Evolutionary conservation across 768 basidiomycete species (phyloP).

Genomic region (Ephemerocybe angulata): DNA sequence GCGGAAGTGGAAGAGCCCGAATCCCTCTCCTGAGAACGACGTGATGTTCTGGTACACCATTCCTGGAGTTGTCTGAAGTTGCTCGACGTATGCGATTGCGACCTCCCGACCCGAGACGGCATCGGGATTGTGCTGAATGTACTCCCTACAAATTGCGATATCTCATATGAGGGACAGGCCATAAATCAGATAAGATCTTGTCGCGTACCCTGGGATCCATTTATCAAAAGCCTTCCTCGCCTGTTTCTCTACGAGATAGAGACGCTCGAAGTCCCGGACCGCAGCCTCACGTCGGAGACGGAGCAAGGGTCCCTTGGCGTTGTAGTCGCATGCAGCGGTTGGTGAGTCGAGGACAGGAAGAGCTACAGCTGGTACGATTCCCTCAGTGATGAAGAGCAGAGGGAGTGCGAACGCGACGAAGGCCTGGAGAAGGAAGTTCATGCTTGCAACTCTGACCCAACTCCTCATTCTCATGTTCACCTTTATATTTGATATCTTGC

Average conservation of each 20-base stretch:
- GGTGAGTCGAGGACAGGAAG: not conserved
- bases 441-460: too few relatives aligned
- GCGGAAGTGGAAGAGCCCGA: conserved; percentile 7
- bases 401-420: not conserved
- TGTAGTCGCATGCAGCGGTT: conserved; percentile 1
- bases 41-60: conserved; percentile 7
- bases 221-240: conserved; percentile 8
- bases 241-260: conserved; percentile 7
- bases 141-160: not conserved
- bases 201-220: conserved; percentile 8
- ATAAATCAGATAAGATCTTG: too few relatives aligned
- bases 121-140: conserved; percentile 12
- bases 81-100: conserved; percentile 5
- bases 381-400: too few relatives aligned
- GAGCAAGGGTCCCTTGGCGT: conserved; percentile 3
- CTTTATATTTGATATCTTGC: too few relatives aligned
- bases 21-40: conserved; percentile 2
- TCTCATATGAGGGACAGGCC: not conserved
- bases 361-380: too few relatives aligned
- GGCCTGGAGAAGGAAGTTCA: not conserved
- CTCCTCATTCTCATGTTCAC: too few relatives aligned
- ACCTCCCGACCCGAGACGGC: conserved; percentile 6
- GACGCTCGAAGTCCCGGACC: conserved; percentile 3
- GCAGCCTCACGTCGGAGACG: conserved; percentile 1
- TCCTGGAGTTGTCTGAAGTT: conserved; percentile 2